Conservation (phyloP, 2,329 filamentous ascomycete genomes). For the Alternaria rosae region DNA sequence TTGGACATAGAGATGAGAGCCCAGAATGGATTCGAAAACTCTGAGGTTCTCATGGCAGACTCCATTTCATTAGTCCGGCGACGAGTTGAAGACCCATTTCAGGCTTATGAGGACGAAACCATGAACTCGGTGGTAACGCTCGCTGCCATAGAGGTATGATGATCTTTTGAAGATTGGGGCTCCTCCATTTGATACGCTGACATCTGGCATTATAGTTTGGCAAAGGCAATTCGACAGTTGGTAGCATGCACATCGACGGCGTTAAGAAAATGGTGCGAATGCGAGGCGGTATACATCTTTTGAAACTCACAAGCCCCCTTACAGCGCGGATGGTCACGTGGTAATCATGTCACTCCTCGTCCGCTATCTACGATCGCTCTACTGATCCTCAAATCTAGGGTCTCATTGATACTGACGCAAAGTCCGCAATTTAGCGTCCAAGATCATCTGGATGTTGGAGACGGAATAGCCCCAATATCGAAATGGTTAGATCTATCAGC, state of each 20-base stretch:
- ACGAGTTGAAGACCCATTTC: conserved; percentile 56
- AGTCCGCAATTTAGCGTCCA: conserved; percentile 62
- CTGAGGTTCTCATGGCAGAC: conserved; percentile 65
- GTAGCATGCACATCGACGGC: conserved; percentile 59
- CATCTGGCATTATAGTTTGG: conserved; percentile 52
- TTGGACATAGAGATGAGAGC: conserved; percentile 63
- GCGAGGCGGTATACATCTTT: conserved; percentile 59
- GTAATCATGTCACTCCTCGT: conserved; percentile 44
- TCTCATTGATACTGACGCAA: conserved; percentile 64
- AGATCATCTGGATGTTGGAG: conserved; percentile 57
- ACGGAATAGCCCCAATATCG: conserved; percentile 58
- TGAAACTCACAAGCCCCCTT: conserved; percentile 60
- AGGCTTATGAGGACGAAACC: conserved; percentile 63
- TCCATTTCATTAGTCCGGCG: conserved; percentile 61
- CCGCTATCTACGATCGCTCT: neutral
- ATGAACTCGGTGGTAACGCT: conserved; percentile 66
- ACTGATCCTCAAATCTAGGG: conserved; percentile 52
- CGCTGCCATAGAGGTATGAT: conserved; percentile 63
- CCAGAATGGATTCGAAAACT: conserved; percentile 61
- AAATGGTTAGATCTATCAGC: conserved; percentile 56
- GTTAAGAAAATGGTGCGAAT: conserved; percentile 59
- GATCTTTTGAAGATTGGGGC: neutral
- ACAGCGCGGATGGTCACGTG: conserved; percentile 64
- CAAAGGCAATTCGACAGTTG: conserved; percentile 59
- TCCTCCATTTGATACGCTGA: conserved; percentile 5